Evolutionary conservation across 371 early-diverging fungal species (phyloP).

Genomic region (Blyttiomyces sp.): DNA sequence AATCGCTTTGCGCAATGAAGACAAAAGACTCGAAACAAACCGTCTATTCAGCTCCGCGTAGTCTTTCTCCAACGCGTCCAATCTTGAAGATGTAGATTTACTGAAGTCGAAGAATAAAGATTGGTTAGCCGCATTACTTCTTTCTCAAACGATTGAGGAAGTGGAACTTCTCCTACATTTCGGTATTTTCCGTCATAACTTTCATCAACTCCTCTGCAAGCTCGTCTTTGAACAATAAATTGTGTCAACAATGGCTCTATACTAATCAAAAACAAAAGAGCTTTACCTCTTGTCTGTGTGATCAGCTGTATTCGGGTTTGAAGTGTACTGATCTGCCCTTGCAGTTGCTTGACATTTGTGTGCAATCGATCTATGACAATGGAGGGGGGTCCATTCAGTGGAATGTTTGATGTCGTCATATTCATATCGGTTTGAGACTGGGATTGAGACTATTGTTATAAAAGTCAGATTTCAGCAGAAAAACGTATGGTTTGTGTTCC

Average conservation of each 20-base stretch:
- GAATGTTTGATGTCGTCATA: too few relatives aligned
- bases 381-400: constrained; percentile 11
- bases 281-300: constrained; percentile 57
- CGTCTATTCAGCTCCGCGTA: constrained; percentile 42
- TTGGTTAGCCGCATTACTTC: too few relatives aligned
- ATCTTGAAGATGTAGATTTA: background rate
- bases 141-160: too few relatives aligned
- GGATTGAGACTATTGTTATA: too few relatives aligned
- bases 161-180: constrained; percentile 47
- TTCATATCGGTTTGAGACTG: too few relatives aligned
- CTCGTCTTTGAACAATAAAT: constrained; percentile 50
- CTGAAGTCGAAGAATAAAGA: too few relatives aligned
- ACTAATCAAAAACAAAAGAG: background rate
- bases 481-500: too few relatives aligned
- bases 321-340: constrained; percentile 66
- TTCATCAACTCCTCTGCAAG: constrained; percentile 69
- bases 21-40: constrained; percentile 11
- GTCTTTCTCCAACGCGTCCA: constrained; percentile 13
- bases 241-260: background rate
- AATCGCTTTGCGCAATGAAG: background rate
- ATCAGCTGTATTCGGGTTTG: constrained; percentile 64
- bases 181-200: constrained; percentile 60
- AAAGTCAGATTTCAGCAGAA: too few relatives aligned
- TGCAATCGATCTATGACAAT: constrained; percentile 59
- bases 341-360: constrained; percentile 57